Conservation (phyloP, 1,284 basidiomycete genomes). For the Ustilago trichophora region DNA sequence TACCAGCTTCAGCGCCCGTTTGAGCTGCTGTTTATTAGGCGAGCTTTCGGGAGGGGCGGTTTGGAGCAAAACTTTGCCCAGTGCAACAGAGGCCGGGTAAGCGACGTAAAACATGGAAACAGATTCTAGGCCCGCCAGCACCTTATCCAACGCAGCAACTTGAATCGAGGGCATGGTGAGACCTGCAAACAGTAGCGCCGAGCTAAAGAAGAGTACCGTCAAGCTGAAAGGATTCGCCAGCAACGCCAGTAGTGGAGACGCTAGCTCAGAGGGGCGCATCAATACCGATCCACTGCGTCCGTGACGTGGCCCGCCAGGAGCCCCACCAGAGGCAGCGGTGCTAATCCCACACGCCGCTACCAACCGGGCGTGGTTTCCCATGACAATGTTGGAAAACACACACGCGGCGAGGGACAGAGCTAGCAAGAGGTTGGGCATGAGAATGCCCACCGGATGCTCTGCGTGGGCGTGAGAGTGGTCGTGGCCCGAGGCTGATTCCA, state of each 20-base stretch:
- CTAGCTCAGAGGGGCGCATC: constrained; percentile 48
- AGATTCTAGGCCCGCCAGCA: constrained; percentile 61
- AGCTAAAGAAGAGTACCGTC: constrained; percentile 62
- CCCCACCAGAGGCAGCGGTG: constrained; percentile 49
- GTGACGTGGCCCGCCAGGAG: constrained; percentile 34
- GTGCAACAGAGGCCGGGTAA: constrained; percentile 55
- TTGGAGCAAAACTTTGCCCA: constrained; percentile 62
- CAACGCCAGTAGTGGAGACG: constrained; percentile 48
- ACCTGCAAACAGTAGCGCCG: constrained; percentile 48
- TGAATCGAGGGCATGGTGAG: constrained; percentile 58
- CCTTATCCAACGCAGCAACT: constrained; percentile 63
- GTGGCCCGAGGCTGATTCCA: constrained; percentile 34
- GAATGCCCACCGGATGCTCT: constrained; percentile 43
- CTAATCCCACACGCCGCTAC: constrained; percentile 63
- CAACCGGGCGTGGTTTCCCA: constrained; percentile 60
- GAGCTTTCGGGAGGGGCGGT: constrained; percentile 46
- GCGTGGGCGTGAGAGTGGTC: constrained; percentile 49
- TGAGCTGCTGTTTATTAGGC: constrained; percentile 41
- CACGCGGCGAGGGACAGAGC: constrained; percentile 42
- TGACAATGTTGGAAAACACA: constrained; percentile 53
- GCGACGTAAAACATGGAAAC: constrained; percentile 63
- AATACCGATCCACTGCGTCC: constrained; percentile 49
- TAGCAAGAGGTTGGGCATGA: constrained; percentile 50
- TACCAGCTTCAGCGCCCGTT: constrained; percentile 48
- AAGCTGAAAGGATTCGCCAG: constrained; percentile 63